Percentiles rank a stretch among this genome's conserved stretches.
Evolutionary conservation across 2,329 filamentous ascomycete species (phyloP).

Genomic region (Thielaviopsis populi): DNA sequence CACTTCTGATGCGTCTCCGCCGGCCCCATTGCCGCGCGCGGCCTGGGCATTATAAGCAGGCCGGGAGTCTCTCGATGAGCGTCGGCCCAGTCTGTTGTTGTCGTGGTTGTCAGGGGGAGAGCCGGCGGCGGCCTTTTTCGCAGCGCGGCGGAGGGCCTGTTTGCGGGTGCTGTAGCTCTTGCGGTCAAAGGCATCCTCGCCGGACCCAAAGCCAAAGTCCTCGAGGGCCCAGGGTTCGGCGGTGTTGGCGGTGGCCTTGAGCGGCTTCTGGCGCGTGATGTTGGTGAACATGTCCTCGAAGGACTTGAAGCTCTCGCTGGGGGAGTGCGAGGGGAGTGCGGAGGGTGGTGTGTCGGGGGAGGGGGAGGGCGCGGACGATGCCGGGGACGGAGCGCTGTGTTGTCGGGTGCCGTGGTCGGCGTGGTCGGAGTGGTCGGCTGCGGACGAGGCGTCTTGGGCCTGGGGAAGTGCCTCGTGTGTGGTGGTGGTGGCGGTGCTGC

Average conservation of each 20-base stretch:
- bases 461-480: not conserved
- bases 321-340: not conserved
- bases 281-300: constrained; percentile 10
- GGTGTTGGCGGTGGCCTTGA: not conserved
- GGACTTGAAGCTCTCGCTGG: not conserved
- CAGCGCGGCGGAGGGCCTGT: not conserved
- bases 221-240: constrained; percentile 11
- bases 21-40: too few relatives aligned
- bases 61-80: too few relatives aligned
- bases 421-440: too few relatives aligned
- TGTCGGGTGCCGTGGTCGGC: too few relatives aligned
- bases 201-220: constrained; percentile 14
- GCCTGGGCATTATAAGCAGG: not conserved
- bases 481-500: too few relatives aligned
- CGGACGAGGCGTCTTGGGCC: not conserved
- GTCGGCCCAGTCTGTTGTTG: not conserved
- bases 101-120: not conserved
- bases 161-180: not conserved
- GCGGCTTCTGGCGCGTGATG: not conserved
- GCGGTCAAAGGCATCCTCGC: not conserved
- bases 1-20: too few relatives aligned
- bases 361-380: not conserved
- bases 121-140: not conserved
- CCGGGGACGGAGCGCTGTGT: not conserved
- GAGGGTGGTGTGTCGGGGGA: not conserved